Evolutionary conservation across 305 asterid species (phyloP), one percentile per base, ranked within the genome.

Genomic region (Lippia alba): DNA sequence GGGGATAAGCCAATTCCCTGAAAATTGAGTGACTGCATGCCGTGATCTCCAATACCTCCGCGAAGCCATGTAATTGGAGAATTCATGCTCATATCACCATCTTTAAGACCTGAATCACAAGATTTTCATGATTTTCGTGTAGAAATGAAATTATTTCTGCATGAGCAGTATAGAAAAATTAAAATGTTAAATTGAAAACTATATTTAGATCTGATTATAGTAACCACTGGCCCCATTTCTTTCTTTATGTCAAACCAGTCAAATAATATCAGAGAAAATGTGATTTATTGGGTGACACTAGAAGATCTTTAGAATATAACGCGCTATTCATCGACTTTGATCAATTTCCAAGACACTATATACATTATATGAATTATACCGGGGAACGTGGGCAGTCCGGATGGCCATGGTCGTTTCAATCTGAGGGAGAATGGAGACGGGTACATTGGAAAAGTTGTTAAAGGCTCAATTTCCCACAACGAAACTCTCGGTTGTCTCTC

Each of bases 401-500:
- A 80, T 24, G 99, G 94, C 99, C 98, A 91, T 8, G 98, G 98
- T 64, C 98, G 85, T 79, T 94, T 94, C 82, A 94, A 68, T 83
- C 99, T 84, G 72, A 94, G 91, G 73, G 99, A 90, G 82, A 89
- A 94, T n/a, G 97, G 99, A 66, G 97, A 90, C 0, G 97, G 96
- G 75, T 91, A 94, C 97, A 91, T 90, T 4, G 97, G 99, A 70
- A 91, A 94, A 55, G 99, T 94, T 6, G 97, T 88, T 41, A 94
- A 79, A 32, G 99, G 97, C 65, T 94, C 97, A 32, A 94, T 88
- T 74, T 91, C 99, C 99, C 99, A 94, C 76, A 94, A 71, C 54
- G 99, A 94, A 69, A 94, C 99, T 80, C 98, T 81, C 8, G 95
- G 99, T 77, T 94, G 99, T 82, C 96, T 88, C 78, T 94, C 99